Evolutionary conservation across 1,284 basidiomycete species (phyloP), one percentile per base, ranked within the genome.

Genomic region (Volvariella volvacea): DNA sequence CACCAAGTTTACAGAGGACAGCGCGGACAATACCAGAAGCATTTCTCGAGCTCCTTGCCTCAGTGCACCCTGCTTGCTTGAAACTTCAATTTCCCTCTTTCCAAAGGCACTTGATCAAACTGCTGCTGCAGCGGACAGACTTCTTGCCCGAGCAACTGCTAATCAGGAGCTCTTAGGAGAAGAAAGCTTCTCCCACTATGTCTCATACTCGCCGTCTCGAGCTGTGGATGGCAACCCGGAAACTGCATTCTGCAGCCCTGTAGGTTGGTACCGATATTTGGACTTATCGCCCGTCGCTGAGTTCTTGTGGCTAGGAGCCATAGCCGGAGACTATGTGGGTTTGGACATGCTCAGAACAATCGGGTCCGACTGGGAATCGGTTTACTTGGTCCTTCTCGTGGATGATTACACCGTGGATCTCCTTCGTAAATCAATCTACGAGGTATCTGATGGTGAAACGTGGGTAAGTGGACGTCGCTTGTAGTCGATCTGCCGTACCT

Each of bases 31-130:
- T 21, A 39, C 22, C 10, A 32, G 30, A 46, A 25, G 38, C 30
- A 45, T 59, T 39, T 53, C 51, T 22, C 65, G 67, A 14, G 65
- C 76, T 4, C 70, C 71, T 6, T 83, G 78, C 51, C 56, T 68
- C 31, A 63, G 62, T 22, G 56, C 54, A 10, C 48, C 66, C 17
- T 83, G 75, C 51, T 45, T 81, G 10, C 55, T 84, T 21, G 73
- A 77, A 55, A 78, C 75, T 12, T 78, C 74, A 39, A 74, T 83
- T 43, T 52, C 52, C 21, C 48, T 74, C 4, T 56, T 81, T 22
- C 67, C 74, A n/a, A 53, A 54, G 6, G 44, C 56, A 10, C 47
- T 57, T 17, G 46, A 48, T 15, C 53, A 60, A 22, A 45, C 52
- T 9, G 57, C 55, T 37, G 42, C 52, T 17, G 55, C 58, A 4